Percentiles rank a stretch among this genome's conserved stretches.
These are phyloP conservation scores for Cucurbita moschata DNA, from an alignment of 306 rosid genomes.

Conservation along the genomic window DNA sequence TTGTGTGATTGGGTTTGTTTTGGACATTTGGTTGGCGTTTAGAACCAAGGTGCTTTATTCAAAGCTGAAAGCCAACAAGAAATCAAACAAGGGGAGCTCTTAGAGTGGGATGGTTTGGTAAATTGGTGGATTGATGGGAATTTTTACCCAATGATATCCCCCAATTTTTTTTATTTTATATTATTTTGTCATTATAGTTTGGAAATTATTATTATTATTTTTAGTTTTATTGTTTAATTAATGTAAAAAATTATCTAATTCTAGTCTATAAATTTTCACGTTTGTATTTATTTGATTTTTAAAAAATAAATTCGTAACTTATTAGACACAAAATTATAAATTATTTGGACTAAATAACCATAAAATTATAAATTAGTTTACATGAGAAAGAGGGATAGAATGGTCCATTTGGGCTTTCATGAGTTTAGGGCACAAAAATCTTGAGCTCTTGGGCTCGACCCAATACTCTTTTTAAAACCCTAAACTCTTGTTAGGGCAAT, in stretches of 20 bases:
- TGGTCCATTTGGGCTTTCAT: too few species aligned
- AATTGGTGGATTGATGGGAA: constrained; percentile 21
- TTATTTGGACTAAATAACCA: too few species aligned
- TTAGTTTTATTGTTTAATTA: neutral
- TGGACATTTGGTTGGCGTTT: constrained; percentile 46
- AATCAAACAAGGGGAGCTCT: constrained; percentile 21
- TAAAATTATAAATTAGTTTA: too few species aligned
- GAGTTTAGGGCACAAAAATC: too few species aligned
- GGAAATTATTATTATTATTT: neutral
- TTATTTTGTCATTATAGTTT: neutral
- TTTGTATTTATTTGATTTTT: too few species aligned
- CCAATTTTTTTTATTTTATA: neutral
- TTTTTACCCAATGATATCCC: constrained; percentile 21
- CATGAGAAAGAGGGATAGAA: too few species aligned
- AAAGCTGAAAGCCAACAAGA: constrained; percentile 44
- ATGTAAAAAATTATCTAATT: neutral
- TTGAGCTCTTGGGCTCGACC: too few species aligned
- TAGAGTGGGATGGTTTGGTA: neutral
- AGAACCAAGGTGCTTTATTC: constrained; percentile 51
- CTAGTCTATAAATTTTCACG: too few species aligned
- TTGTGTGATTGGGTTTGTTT: constrained; percentile 55
- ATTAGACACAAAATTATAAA: too few species aligned
- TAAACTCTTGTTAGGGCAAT: too few species aligned
- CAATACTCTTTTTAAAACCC: too few species aligned
- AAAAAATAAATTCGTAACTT: too few species aligned